These are phyloP conservation scores for Trichoderma sp. DNA, from an alignment of 2,329 filamentous ascomycete species.

Conservation along the genomic window DNA sequence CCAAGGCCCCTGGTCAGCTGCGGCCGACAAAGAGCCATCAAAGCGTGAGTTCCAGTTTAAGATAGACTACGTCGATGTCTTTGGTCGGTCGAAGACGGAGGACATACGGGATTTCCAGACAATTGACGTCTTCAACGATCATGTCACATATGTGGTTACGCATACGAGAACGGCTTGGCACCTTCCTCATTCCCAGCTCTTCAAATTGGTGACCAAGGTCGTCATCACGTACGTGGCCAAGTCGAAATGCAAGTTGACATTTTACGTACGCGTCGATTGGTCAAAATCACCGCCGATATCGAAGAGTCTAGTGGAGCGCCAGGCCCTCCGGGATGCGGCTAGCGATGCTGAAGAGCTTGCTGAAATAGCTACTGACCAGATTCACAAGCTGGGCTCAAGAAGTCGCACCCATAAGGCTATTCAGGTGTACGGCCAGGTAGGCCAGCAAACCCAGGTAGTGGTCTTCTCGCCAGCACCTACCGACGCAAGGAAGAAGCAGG, in stretches of 20 bases:
- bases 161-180: constrained; percentile 75
- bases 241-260: constrained; percentile 85
- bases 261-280: constrained; percentile 91
- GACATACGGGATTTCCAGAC: constrained; percentile 80
- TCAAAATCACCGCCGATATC: constrained; percentile 65
- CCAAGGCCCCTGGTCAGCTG: constrained; percentile 76
- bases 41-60: constrained; percentile 81
- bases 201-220: constrained; percentile 84
- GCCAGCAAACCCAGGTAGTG: constrained; percentile 67
- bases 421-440: constrained; percentile 77
- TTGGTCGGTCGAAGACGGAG: constrained; percentile 63
- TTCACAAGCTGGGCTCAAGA: constrained; percentile 72
- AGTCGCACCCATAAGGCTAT: constrained; percentile 77
- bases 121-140: constrained; percentile 81
- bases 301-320: constrained; percentile 65
- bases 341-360: constrained; percentile 75
- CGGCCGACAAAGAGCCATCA: constrained; percentile 70
- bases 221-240: constrained; percentile 94
- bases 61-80: constrained; percentile 67
- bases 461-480: constrained; percentile 58
- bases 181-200: constrained; percentile 76
- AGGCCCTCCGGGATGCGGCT: constrained; percentile 75
- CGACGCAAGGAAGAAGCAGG: constrained; percentile 57
- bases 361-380: constrained; percentile 77
- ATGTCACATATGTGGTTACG: constrained; percentile 68